Conservation (phyloP, 2,329 filamentous ascomycete genomes). For the Fusarium solani-melongenae region DNA sequence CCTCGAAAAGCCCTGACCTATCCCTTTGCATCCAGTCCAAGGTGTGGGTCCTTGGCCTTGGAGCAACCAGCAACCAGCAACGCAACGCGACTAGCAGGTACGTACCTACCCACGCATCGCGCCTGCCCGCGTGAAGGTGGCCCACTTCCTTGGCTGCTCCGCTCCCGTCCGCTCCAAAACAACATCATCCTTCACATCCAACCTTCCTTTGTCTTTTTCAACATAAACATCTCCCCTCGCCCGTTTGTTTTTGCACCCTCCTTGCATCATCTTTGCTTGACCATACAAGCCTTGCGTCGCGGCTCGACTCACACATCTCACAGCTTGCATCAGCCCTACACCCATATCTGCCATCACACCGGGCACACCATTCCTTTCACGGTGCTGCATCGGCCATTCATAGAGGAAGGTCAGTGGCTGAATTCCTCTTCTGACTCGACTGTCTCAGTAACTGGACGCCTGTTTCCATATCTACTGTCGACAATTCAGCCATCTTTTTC, state of each 20-base stretch:
- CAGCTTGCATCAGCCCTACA: constrained; percentile 42
- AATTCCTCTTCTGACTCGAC: constrained; percentile 42
- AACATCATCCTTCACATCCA: constrained; percentile 46
- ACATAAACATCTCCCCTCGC: constrained; percentile 51
- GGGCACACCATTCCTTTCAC: constrained; percentile 52
- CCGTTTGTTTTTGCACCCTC: constrained; percentile 39
- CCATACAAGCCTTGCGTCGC: constrained; percentile 27
- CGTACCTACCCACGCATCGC: constrained; percentile 46
- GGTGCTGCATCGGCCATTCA: constrained; percentile 47
- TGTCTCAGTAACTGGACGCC: constrained; percentile 45
- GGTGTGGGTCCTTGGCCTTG: constrained; percentile 38
- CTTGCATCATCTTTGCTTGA: constrained; percentile 40
- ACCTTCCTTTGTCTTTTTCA: constrained; percentile 29
- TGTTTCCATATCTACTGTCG: constrained; percentile 10
- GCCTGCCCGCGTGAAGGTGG: not conserved
- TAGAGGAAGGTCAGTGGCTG: constrained; percentile 51
- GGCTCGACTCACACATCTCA: constrained; percentile 42
- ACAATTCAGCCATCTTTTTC: constrained; percentile 22
- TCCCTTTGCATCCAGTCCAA: constrained; percentile 27
- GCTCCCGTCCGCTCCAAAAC: constrained; percentile 50
- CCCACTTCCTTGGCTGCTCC: not conserved
- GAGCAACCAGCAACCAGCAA: constrained; percentile 46
- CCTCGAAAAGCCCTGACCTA: constrained; percentile 22
- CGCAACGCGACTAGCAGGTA: constrained; percentile 44
- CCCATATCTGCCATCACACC: constrained; percentile 38